These are phyloP conservation scores for Rubia balearica DNA, from an alignment of 305 asterid species.

Conservation along the genomic window DNA sequence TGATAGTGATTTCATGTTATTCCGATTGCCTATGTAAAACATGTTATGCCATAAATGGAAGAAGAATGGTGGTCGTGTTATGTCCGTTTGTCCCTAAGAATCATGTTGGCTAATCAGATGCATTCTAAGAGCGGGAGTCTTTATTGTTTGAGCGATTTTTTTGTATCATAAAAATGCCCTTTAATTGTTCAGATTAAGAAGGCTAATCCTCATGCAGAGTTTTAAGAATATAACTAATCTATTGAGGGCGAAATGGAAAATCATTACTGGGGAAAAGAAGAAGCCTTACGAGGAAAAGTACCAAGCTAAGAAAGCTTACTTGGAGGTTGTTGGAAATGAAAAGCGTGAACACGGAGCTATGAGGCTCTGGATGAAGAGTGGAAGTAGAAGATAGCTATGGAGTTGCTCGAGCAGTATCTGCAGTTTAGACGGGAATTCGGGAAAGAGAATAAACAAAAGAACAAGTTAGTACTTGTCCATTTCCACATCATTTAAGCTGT, in stretches of 20 bases:
- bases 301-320: conserved; percentile 61
- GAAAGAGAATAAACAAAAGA: conserved; percentile 39
- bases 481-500: background rate
- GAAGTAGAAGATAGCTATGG: conserved; percentile 79
- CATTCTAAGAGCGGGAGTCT: too few species aligned
- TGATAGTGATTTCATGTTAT: background rate
- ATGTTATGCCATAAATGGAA: background rate
- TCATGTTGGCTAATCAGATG: background rate
- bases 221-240: conserved; percentile 55
- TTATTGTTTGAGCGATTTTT: background rate
- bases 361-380: conserved; percentile 81
- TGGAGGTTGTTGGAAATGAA: conserved; percentile 60
- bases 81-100: background rate
- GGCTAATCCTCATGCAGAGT: conserved; percentile 61
- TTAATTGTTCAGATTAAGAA: conserved; percentile 49
- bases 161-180: background rate
- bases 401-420: conserved; percentile 76
- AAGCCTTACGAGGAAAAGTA: conserved; percentile 79
- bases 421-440: conserved; percentile 61
- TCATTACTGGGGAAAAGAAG: conserved; percentile 59
- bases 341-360: conserved; percentile 75
- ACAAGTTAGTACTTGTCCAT: conserved; percentile 38
- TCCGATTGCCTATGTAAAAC: background rate
- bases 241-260: conserved; percentile 76
- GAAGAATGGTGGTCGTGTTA: background rate